Base-by-base conservation (phyloP, 1,284 basidiomycete species). In the Boletus semigastroideus region DNA sequence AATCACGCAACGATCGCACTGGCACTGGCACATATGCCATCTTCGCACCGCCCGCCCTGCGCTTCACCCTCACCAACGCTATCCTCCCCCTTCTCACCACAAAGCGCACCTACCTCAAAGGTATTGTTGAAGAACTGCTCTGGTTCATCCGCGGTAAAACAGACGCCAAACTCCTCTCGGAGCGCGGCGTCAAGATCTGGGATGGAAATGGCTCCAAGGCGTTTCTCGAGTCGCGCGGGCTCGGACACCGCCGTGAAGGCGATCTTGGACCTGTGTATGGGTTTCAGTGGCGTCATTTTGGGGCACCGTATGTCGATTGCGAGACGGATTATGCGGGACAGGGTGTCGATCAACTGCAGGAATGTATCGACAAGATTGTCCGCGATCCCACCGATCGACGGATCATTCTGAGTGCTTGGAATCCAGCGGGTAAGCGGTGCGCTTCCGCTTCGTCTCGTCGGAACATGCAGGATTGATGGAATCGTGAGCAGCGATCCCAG, bases 271-370 rank as follows among this genome's bases (percentile, higher is more conserved):
- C 97, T 0, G 93, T 99, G 2, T 99, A 99, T 68, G 96, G 96
- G 0, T 99, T 99, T 69, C 96, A 99, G 65, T 99, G 97, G 96
- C 79, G 96, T 49, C 95, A 98, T 70, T 99, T 98, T 71, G 96
- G 96, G 1, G 96, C 96, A 0, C 73, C 83, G 58, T 99, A 99
- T 65, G 77, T 76, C 19, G 86, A 92, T 58, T 91, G 87, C 59
- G 90, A 95, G 41, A 75, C 79, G 30, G 84, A 92, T 63, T 99
- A 99, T 67, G 73, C 78, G 0, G 93, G 92, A 0, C 74, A 97
- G 65, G 96, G 96, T 20, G 92, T 98, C 30, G 97, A 99, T 73
- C 96, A 99, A 74, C 77, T 99, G 42, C 72, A 77, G 47, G 88
- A 96, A 60, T 92, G 93, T 58, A 91, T 98, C 40, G 73, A 82